These are phyloP conservation scores for Pythium vanterpoolii DNA, from an alignment of 352 stramenopile genomes.

Conservation along the genomic window DNA sequence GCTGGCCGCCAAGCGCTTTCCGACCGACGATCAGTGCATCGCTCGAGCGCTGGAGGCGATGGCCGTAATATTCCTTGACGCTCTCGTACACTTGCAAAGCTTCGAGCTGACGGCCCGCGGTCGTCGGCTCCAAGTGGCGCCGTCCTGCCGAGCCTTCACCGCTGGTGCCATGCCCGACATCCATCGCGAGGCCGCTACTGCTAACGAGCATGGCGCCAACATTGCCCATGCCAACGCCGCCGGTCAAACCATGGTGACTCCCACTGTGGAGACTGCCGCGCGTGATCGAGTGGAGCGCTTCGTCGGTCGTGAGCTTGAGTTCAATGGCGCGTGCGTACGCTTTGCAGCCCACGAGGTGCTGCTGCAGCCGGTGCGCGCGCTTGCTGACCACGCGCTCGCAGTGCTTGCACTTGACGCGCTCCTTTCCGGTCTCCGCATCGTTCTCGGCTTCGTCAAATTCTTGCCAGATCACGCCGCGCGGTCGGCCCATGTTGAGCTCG, in stretches of 20 bases:
- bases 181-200: not conserved
- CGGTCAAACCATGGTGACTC: not conserved
- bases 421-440: constrained; percentile 27
- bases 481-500: constrained; percentile 15
- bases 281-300: constrained; percentile 26
- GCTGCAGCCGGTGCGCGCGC: constrained; percentile 27
- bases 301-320: constrained; percentile 30
- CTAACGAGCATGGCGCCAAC: not conserved
- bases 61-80: constrained; percentile 44
- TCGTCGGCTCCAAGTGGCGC: constrained; percentile 26
- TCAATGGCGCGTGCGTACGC: constrained; percentile 25
- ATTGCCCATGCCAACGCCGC: not conserved
- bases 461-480: constrained; percentile 28
- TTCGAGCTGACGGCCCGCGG: constrained; percentile 21
- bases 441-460: constrained; percentile 29
- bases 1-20: constrained; percentile 27
- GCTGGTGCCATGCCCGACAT: constrained; percentile 2
- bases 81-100: constrained; percentile 29
- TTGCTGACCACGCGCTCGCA: constrained; percentile 29
- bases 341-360: constrained; percentile 28
- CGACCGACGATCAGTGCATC: constrained; percentile 78
- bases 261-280: constrained; percentile 1
- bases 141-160: constrained; percentile 24
- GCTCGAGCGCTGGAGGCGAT: constrained; percentile 38
- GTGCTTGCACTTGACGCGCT: constrained; percentile 33